These are phyloP conservation scores for Blakeslea trispora DNA, from an alignment of 371 early-diverging fungal genomes.

Conservation along the genomic window DNA sequence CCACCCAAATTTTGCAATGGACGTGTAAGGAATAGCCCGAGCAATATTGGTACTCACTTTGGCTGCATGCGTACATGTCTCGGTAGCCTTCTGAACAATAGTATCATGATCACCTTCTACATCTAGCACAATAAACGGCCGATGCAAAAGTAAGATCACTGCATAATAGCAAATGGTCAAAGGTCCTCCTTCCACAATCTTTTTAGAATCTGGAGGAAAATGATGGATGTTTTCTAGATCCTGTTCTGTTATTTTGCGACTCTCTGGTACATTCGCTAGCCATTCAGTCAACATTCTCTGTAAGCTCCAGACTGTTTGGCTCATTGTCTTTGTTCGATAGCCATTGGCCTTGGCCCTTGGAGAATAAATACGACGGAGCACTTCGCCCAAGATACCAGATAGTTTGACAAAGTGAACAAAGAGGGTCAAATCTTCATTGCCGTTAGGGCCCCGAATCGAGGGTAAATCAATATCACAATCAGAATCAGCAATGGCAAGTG, in stretches of 20 bases:
- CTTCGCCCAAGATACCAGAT: slow-evolving; percentile 39
- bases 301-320: slow-evolving; percentile 27
- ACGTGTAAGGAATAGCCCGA: slow-evolving; percentile 25
- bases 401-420: slow-evolving; percentile 38
- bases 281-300: slow-evolving; percentile 35
- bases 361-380: slow-evolving; percentile 38
- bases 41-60: slow-evolving; percentile 55
- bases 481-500: slow-evolving; percentile 42
- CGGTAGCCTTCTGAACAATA: slow-evolving; percentile 18
- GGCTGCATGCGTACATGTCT: slow-evolving; percentile 54
- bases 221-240: slow-evolving; percentile 18
- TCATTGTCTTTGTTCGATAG: slow-evolving; percentile 26
- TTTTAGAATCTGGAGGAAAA: slow-evolving; percentile 17
- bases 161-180: slow-evolving; percentile 44
- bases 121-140: slow-evolving; percentile 44
- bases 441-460: slow-evolving; percentile 1
- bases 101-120: slow-evolving; percentile 9
- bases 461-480: slow-evolving; percentile 44
- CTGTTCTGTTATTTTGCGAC: slow-evolving; percentile 24
- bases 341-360: slow-evolving; percentile 33
- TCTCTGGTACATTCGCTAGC: slow-evolving; percentile 25
- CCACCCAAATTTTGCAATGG: slow-evolving; percentile 45
- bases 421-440: slow-evolving; percentile 16
- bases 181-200: slow-evolving; percentile 35
- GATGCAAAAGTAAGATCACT: slow-evolving; percentile 48